Conservation (phyloP, 169 alveolate genomes). For the Theileria sp. region DNA sequence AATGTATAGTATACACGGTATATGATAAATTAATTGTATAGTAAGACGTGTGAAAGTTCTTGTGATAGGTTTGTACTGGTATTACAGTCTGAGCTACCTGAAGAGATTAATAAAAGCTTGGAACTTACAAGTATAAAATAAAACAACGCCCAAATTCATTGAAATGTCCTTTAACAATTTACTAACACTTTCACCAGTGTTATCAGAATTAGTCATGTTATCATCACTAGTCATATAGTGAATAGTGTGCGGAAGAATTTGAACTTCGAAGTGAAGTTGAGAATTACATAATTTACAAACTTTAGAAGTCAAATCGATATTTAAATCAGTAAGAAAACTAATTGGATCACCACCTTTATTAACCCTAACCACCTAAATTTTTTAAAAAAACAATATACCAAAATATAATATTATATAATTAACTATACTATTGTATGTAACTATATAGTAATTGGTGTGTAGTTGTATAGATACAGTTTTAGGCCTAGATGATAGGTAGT, state of each 20-base stretch:
- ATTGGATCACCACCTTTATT: slow-evolving; percentile 30
- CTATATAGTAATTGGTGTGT: not conserved
- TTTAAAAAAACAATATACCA: not conserved
- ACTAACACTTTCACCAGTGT: not conserved
- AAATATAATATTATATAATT: not conserved
- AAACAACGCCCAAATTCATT: slow-evolving; percentile 40
- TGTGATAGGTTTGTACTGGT: not conserved
- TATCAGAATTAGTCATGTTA: not conserved
- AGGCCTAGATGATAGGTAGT: slow-evolving; percentile 29
- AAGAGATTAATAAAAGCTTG: not conserved
- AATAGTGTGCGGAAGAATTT: slow-evolving; percentile 39
- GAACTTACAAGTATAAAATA: slow-evolving; percentile 52
- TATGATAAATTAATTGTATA: slow-evolving; percentile 7
- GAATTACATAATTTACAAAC: slow-evolving; percentile 28
- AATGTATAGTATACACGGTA: not conserved
- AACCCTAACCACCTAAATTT: not conserved
- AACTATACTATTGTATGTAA: not conserved
- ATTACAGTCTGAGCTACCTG: not conserved
- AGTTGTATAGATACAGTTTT: slow-evolving; percentile 12
- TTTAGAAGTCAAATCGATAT: not conserved
- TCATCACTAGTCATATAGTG: slow-evolving; percentile 23
- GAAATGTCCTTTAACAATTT: not conserved
- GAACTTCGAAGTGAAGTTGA: slow-evolving; percentile 36
- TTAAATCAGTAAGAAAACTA: not conserved
- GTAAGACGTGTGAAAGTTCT: slow-evolving; percentile 6